Percentiles rank a stretch among this genome's conserved stretches.
Evolutionary conservation across 768 basidiomycete genomes (phyloP).

Genomic region (Lactarius deliciosus): DNA sequence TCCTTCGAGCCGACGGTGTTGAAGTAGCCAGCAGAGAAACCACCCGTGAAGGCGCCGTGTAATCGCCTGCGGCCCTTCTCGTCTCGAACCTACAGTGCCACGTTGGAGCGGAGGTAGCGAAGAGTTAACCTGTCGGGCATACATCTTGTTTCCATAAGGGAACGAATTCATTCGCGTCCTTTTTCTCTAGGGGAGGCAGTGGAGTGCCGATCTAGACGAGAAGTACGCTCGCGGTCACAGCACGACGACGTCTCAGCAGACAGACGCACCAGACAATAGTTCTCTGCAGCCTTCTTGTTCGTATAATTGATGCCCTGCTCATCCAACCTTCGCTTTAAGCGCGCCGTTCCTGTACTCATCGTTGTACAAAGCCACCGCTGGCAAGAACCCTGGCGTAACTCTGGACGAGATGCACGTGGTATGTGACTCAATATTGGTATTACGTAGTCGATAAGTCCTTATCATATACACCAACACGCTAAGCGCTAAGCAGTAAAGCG

Average conservation of each 20-base stretch:
- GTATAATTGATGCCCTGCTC: constrained; percentile 73
- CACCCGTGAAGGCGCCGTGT: constrained; percentile 99
- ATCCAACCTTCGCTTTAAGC: constrained; percentile 83
- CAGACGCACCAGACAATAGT: constrained; percentile 72
- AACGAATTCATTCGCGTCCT: constrained; percentile 91
- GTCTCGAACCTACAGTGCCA: constrained; percentile 67
- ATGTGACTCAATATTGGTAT: no score
- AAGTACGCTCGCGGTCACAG: neutral
- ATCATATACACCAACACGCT: no score
- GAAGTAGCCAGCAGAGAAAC: constrained; percentile 97
- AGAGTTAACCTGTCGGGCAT: constrained; percentile 33
- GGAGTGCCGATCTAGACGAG: constrained; percentile 83
- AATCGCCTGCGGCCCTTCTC: constrained; percentile 89
- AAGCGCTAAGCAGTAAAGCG: no score
- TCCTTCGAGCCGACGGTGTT: constrained; percentile 96
- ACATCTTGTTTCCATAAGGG: constrained; percentile 99
- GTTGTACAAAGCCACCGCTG: neutral
- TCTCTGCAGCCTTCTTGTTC: constrained; percentile 72
- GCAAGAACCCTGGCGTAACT: neutral
- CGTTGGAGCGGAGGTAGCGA: constrained; percentile 26
- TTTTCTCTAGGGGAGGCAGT: constrained; percentile 90
- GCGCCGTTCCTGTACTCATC: constrained; percentile 44
- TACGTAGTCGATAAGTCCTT: no score
- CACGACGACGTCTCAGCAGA: constrained; percentile 11
- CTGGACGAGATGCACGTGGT: neutral